Evolutionary conservation across 768 basidiomycete species (phyloP).

Genomic region (Leccinum arenicola): DNA sequence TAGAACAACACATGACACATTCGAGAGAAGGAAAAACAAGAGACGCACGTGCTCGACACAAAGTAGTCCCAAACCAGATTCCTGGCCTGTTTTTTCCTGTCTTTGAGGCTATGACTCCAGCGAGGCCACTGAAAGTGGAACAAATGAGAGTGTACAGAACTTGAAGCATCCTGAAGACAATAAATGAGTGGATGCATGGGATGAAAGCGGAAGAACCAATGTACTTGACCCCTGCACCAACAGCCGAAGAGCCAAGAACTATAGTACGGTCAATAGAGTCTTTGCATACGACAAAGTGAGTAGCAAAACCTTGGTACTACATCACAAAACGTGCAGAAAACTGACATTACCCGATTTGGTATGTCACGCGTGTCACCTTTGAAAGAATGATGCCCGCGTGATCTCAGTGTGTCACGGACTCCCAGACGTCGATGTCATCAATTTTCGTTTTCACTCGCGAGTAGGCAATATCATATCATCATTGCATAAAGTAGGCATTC

Average conservation of each 20-base stretch:
- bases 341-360: too few species aligned
- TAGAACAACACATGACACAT: neutral
- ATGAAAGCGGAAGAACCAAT: conserved; percentile 38
- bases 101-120: conserved; percentile 57
- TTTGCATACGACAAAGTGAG: neutral
- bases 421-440: too few species aligned
- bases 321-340: too few species aligned
- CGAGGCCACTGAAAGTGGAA: conserved; percentile 48
- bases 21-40: neutral
- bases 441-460: too few species aligned
- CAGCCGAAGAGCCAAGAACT: conserved; percentile 72
- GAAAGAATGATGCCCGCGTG: too few species aligned
- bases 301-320: conserved; percentile 45
- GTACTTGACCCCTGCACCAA: conserved; percentile 62
- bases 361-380: too few species aligned
- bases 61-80: conserved; percentile 62
- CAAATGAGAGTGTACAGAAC: conserved; percentile 64
- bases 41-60: conserved; percentile 53
- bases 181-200: neutral
- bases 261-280: neutral
- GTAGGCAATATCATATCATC: too few species aligned
- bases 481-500: too few species aligned
- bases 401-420: too few species aligned
- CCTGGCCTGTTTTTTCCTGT: conserved; percentile 55
- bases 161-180: conserved; percentile 45